These are phyloP conservation scores for Cladophialophora bantiana DNA, from an alignment of 2,329 filamentous ascomycete genomes.

Conservation along the genomic window DNA sequence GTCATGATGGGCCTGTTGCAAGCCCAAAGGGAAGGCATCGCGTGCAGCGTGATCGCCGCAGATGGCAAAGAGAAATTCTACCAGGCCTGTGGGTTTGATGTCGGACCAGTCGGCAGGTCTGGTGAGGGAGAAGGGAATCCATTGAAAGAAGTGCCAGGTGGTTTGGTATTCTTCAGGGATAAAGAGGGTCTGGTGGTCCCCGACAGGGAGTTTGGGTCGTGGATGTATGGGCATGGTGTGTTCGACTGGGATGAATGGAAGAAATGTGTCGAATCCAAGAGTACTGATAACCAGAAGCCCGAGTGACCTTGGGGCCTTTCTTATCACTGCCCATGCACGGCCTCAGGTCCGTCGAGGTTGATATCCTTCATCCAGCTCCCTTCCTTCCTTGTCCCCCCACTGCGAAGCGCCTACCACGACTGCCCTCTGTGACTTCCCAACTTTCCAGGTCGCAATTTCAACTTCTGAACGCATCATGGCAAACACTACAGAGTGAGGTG, in stretches of 20 bases:
- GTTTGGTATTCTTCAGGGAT: constrained; percentile 36
- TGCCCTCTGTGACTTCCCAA: neutral
- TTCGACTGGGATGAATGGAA: constrained; percentile 35
- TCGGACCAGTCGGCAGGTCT: constrained; percentile 34
- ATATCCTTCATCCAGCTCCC: neutral
- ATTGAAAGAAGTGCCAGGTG: constrained; percentile 32
- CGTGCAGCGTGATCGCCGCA: constrained; percentile 50
- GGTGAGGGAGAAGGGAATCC: constrained; percentile 38
- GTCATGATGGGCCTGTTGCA: constrained; percentile 52
- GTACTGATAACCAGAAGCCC: neutral
- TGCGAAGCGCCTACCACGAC: neutral
- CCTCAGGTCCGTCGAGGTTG: neutral
- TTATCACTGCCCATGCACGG: neutral
- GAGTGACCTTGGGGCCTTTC: neutral
- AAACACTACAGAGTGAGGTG: neutral
- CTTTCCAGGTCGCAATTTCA: neutral
- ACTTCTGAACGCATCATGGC: neutral
- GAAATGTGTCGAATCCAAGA: constrained; percentile 10
- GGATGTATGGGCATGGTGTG: constrained; percentile 31
- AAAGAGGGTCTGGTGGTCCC: constrained; percentile 29
- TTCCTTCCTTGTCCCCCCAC: neutral
- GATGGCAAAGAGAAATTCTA: constrained; percentile 53
- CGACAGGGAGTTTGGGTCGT: constrained; percentile 23
- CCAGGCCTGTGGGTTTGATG: constrained; percentile 46
- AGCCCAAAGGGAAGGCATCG: constrained; percentile 33